Base-by-base conservation (phyloP, 352 stramenopile genomes). In the Phytophthora quininea region DNA sequence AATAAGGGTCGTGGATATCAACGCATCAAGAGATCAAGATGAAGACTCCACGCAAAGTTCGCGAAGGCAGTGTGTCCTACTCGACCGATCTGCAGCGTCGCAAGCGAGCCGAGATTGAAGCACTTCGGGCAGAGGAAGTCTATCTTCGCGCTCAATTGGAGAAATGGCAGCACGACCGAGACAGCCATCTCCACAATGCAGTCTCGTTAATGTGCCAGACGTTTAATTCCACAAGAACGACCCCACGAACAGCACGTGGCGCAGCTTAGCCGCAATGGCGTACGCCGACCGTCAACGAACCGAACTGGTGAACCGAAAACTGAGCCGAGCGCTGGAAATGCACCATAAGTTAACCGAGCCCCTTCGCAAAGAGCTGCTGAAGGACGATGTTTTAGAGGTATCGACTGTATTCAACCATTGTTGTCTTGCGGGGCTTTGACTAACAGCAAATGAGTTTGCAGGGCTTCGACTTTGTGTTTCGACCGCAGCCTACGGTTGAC, bases 381-480 rank as follows among this genome's bases (percentile, higher is more conserved):
- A 4, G 29, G 29, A 30, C 6, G 1, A 30, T 24, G 19, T 24
- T 24, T 24, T 24, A 24, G 19, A 24, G 19, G 19, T 24, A 24
- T 24, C 19, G 19, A 24, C 19, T 24, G 19, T 24, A 24, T 24
- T 24, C 19, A 24, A 24, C 19, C 19, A 24, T 0, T 24, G 0
- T 24, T 24, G 19, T 24, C 19, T 7, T 52, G n/a, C 0, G n/a
- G 14, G 19, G 19, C 31, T 14, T 24, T 30, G 15, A 33, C 29
- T 52, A 32, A 11, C 31, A 11, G 46, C 24, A 15, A 10, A 33
- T 52, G 29, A 8, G n/a, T 24, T 19, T 30, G 6, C 19, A 71
- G 63, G 56, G 43, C 12, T 24, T 60, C 32, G 37, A 66, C 1
- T 71, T 67, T 48, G 57, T 71, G 37, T 38, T 67, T 4, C 42